These are phyloP conservation scores for Saccharomycopsis fibuligera DNA, from an alignment of 805 yeast genomes.

Conservation along the genomic window DNA sequence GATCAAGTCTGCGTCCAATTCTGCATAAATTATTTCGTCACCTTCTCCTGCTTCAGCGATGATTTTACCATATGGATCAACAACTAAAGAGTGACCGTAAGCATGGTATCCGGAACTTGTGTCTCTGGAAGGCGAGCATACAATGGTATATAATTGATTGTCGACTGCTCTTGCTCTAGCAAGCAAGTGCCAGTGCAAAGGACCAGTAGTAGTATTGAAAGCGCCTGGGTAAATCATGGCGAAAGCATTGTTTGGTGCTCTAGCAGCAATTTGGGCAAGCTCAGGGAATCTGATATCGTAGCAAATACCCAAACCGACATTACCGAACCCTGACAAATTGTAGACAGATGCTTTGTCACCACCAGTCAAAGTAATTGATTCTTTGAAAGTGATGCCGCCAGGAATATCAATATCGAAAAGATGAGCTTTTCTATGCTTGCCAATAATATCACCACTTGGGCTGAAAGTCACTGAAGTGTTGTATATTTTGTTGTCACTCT, in stretches of 20 bases:
- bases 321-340: conserved; percentile 56
- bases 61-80: conserved; percentile 55
- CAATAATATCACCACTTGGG: conserved; percentile 69
- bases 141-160: conserved; percentile 62
- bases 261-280: conserved; percentile 60
- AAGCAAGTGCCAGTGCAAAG: conserved; percentile 73
- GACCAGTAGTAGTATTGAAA: conserved; percentile 79
- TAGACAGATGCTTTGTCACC: conserved; percentile 81
- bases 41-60: conserved; percentile 70
- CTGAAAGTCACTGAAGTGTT: conserved; percentile 72
- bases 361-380: conserved; percentile 65
- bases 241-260: conserved; percentile 50
- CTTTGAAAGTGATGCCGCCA: conserved; percentile 82
- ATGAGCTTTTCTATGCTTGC: conserved; percentile 87
- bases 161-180: conserved; percentile 73
- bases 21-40: conserved; percentile 72
- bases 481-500: conserved; percentile 49
- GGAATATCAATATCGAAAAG: conserved; percentile 91
- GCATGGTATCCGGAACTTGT: conserved; percentile 53
- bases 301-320: conserved; percentile 80
- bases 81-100: conserved; percentile 61
- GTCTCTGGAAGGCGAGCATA: conserved; percentile 89
- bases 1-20: conserved; percentile 56
- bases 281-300: conserved; percentile 81
- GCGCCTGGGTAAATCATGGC: conserved; percentile 83